Evolutionary conservation across 2,329 filamentous ascomycete species (phyloP).

Genomic region (Fusarium sp.): DNA sequence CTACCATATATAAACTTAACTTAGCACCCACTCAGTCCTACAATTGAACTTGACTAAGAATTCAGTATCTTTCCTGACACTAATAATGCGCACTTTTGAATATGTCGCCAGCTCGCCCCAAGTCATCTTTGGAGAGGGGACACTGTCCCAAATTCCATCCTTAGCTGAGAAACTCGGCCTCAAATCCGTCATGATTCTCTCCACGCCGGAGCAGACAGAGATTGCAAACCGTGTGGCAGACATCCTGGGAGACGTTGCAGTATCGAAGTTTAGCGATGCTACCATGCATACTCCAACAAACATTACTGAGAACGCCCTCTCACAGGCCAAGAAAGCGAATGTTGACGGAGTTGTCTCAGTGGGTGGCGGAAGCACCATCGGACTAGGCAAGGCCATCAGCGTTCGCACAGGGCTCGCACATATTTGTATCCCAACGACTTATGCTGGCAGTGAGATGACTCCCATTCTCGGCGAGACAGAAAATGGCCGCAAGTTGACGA

Average conservation of each 20-base stretch:
- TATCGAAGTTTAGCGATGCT: neutral
- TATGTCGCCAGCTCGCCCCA: no score
- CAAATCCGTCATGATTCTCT: neutral
- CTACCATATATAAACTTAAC: no score
- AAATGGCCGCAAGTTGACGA: slow-evolving; percentile 70
- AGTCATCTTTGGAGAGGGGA: no score
- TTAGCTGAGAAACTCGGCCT: no score
- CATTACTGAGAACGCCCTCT: neutral
- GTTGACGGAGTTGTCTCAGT: neutral
- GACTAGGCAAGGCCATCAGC: slow-evolving; percentile 72
- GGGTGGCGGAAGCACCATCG: slow-evolving; percentile 58
- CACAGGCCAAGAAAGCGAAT: neutral
- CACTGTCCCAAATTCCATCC: no score
- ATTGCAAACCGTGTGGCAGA: neutral
- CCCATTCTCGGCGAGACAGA: slow-evolving; percentile 74
- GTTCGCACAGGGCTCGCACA: slow-evolving; percentile 68
- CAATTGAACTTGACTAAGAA: no score
- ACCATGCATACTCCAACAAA: neutral
- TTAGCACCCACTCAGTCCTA: no score
- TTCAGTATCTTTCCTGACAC: no score
- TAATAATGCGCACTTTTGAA: no score
- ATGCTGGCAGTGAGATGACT: slow-evolving; percentile 75
- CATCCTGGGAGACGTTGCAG: neutral
- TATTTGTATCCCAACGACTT: slow-evolving; percentile 70
- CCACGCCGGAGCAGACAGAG: neutral